These are phyloP conservation scores for Cudoniella acicularis DNA, from an alignment of 495 filamentous ascomycete genomes.

Conservation along the genomic window DNA sequence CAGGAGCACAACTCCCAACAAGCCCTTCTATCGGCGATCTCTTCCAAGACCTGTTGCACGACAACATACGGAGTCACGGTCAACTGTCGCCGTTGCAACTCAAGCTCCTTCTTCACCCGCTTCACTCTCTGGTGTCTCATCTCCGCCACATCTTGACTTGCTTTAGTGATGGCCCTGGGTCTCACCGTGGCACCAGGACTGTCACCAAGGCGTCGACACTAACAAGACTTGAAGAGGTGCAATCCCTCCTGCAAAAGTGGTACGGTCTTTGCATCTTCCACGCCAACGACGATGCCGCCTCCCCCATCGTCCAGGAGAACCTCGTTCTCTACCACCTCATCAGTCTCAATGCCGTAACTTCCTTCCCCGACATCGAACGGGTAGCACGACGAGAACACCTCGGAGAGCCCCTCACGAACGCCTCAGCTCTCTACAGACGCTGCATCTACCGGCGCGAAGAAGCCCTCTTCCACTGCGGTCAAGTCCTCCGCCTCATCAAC, in stretches of 20 bases:
- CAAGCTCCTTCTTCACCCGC: conserved; percentile 47
- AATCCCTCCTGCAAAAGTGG: conserved; percentile 54
- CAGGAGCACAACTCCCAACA: conserved; percentile 34
- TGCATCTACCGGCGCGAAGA: conserved; percentile 53
- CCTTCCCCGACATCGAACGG: conserved; percentile 56
- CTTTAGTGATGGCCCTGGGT: conserved; percentile 33
- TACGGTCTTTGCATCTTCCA: conserved; percentile 44
- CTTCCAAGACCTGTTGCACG: conserved; percentile 51
- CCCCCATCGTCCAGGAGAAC: conserved; percentile 45
- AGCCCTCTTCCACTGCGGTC: conserved; percentile 57
- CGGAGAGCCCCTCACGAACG: conserved; percentile 44
- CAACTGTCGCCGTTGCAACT: conserved; percentile 44
- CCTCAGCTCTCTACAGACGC: conserved; percentile 41
- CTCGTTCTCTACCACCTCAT: conserved; percentile 63
- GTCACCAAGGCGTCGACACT: conserved; percentile 49
- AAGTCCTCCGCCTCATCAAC: conserved; percentile 50
- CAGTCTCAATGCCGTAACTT: conserved; percentile 54
- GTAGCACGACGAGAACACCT: conserved; percentile 50
- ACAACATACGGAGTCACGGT: conserved; percentile 32
- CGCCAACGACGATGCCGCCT: conserved; percentile 32
- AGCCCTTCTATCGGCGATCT: conserved; percentile 52
- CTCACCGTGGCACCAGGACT: conserved; percentile 32
- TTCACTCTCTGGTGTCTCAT: conserved; percentile 47
- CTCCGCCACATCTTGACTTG: conserved; percentile 44
- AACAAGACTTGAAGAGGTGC: conserved; percentile 48